Percentiles rank a stretch among this genome's conserved stretches.
phyloP scores from a whole-genome alignment of 2,329 filamentous ascomycete genomes.

The Hypoxylon sp. region DNA sequence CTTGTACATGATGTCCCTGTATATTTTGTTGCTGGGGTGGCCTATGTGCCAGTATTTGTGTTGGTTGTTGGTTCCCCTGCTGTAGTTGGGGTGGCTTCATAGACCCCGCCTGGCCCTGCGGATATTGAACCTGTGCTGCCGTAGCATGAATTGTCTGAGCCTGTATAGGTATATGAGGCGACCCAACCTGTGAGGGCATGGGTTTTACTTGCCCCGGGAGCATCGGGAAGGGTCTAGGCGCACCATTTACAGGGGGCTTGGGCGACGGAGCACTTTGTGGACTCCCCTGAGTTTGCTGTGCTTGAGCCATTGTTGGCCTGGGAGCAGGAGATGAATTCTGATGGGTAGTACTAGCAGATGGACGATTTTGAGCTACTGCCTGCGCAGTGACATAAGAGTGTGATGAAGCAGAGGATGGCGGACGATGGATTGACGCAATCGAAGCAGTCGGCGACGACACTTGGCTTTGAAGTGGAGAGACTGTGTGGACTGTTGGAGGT shows the following conservation, averaged over 20 bases:
- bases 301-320: conserved; percentile 39
- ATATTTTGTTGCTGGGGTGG: conserved; percentile 28
- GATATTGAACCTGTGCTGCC: conserved; percentile 12
- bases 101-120: conserved; percentile 13
- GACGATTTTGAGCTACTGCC: conserved; percentile 14
- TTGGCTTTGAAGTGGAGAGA: conserved; percentile 51
- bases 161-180: conserved; percentile 30
- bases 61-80: conserved; percentile 33
- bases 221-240: conserved; percentile 50
- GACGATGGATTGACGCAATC: conserved; percentile 49
- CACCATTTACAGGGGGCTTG: conserved; percentile 20
- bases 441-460: conserved; percentile 52
- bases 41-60: conserved; percentile 31
- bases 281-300: conserved; percentile 21
- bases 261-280: conserved; percentile 21
- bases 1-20: conserved; percentile 28
- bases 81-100: conserved; percentile 39
- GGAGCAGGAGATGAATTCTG: conserved; percentile 28
- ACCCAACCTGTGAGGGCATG: conserved; percentile 50
- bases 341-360: conserved; percentile 20
- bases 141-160: conserved; percentile 19
- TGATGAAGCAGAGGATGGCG: conserved; percentile 47
- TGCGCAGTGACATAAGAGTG: conserved; percentile 33
- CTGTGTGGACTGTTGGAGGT: conserved; percentile 43
- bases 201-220: conserved; percentile 53